Percentiles rank a stretch among this genome's conserved stretches.
Evolutionary conservation across 1,284 basidiomycete species (phyloP).

Genomic region (Ustilago curta): DNA sequence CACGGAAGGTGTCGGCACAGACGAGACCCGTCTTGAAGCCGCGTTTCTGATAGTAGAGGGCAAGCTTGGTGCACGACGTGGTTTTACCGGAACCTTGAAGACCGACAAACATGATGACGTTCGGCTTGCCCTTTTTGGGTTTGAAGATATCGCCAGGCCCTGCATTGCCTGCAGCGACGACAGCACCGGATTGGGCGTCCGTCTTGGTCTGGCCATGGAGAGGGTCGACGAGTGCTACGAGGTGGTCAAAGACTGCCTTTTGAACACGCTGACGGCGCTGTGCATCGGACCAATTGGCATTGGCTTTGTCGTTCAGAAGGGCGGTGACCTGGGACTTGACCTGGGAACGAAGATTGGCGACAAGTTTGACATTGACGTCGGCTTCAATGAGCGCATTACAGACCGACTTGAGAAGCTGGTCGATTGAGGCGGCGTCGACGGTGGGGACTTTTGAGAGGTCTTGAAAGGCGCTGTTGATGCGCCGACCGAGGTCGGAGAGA

Average conservation of each 20-base stretch:
- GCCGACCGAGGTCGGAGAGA: constrained; percentile 91
- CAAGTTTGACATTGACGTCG: constrained; percentile 98
- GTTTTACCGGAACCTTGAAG: constrained; percentile 94
- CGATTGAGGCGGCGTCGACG: constrained; percentile 80
- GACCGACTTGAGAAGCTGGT: constrained; percentile 86
- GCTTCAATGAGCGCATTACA: constrained; percentile 92
- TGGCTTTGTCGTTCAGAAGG: constrained; percentile 62
- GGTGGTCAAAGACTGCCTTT: constrained; percentile 88
- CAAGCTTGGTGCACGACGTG: constrained; percentile 81
- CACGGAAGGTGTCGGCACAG: constrained; percentile 99
- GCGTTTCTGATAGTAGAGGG: constrained; percentile 95
- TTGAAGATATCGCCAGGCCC: constrained; percentile 78
- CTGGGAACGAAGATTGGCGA: constrained; percentile 85
- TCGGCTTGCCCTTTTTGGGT: constrained; percentile 92
- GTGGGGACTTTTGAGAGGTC: constrained; percentile 81
- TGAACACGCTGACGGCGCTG: constrained; percentile 66
- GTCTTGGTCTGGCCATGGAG: constrained; percentile 53
- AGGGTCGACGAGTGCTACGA: constrained; percentile 90
- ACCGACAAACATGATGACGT: constrained; percentile 84
- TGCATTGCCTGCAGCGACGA: constrained; percentile 25
- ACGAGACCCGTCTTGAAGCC: constrained; percentile 99
- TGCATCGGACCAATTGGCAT: constrained; percentile 57
- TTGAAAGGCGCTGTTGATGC: constrained; percentile 91
- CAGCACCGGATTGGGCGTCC: constrained; percentile 44
- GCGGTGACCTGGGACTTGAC: constrained; percentile 79